Evolutionary conservation across 495 filamentous ascomycete species (phyloP), one percentile per base, ranked within the genome.

Genomic region (Parmelia sp.): DNA sequence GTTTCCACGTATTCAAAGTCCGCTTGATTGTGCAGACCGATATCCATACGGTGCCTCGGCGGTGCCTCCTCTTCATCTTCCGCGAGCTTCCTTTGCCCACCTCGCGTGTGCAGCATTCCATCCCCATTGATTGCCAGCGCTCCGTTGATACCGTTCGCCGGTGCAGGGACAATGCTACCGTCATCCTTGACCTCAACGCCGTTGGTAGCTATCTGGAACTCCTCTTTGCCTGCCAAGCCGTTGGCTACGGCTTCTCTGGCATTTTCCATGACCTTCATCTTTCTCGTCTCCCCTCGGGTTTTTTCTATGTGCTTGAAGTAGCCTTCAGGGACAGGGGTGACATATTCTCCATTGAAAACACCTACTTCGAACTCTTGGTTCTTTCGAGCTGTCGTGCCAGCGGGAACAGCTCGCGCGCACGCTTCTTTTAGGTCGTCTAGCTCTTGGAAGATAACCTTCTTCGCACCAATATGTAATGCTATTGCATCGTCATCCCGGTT

Each of bases 331-430:
- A 97, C 90, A 0, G 86, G 87, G 1, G 94, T 99, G 57, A 91
- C 79, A 74, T 97, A 97, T 70, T 84, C 84, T 29, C 95, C 94
- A 67, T 90, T 95, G 80, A 98, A 97, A 21, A 97, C 92, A 65
- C 94, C 93, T n/a, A 96, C 87, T 74, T 97, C 95, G 65, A 97
- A 97, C 57, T 83, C 73, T 27, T 78, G 78, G 45, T 83, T 75
- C 47, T 83, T 79, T 21, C 80, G 74, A 9, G 82, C 79, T n/a
- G 82, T 80, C 12, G 10, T 27, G 15, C 44, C 58, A 4, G 44
- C 23, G 8, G 37, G 29, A 2, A 77, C 79, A 5, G 88, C 83
- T 69, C 61, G 33, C 14, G 19, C 29, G 23, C 92, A 96, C 7
- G 92, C 86, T 42, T 83, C 86, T 73, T 90, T 88, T 14, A 97